phyloP scores from a whole-genome alignment of 441 rosid species.

The Mallotus repandus region DNA sequence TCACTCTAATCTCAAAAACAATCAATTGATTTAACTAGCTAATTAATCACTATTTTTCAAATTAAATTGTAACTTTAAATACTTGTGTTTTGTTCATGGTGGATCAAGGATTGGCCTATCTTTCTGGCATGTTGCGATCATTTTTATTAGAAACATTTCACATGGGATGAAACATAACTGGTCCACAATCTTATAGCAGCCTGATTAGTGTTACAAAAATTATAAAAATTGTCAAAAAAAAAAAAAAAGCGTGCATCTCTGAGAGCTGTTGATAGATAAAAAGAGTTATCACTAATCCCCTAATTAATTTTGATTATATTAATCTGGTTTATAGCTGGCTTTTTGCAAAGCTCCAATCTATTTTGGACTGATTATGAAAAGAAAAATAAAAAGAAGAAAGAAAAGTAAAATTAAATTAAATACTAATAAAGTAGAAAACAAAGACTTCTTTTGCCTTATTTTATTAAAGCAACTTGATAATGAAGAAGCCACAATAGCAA shows the following conservation, averaged over 20 bases:
- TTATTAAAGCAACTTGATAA: constrained; percentile 39
- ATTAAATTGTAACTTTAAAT: too few species aligned
- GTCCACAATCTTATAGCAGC: not conserved
- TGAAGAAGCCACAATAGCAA: constrained; percentile 28
- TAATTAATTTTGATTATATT: not conserved
- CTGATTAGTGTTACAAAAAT: not conserved
- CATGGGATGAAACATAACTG: not conserved
- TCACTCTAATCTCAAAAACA: too few species aligned
- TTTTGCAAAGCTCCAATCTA: constrained; percentile 10
- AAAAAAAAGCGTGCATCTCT: constrained; percentile 31
- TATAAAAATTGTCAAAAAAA: not conserved
- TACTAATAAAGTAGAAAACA: constrained; percentile 14
- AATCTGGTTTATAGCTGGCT: not conserved
- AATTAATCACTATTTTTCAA: too few species aligned
- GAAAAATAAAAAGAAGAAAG: not conserved
- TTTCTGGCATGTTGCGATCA: constrained; percentile 1
- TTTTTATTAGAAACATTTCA: not conserved
- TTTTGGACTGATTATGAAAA: constrained; percentile 9
- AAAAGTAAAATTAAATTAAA: not conserved
- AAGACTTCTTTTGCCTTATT: constrained; percentile 27
- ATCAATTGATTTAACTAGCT: too few species aligned
- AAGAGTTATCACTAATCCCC: not conserved
- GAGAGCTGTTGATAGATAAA: too few species aligned
- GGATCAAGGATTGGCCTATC: not conserved
- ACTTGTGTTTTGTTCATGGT: not conserved